Base-by-base conservation (phyloP, 2,329 filamentous ascomycete species). In the Fusarium azukiicola region DNA sequence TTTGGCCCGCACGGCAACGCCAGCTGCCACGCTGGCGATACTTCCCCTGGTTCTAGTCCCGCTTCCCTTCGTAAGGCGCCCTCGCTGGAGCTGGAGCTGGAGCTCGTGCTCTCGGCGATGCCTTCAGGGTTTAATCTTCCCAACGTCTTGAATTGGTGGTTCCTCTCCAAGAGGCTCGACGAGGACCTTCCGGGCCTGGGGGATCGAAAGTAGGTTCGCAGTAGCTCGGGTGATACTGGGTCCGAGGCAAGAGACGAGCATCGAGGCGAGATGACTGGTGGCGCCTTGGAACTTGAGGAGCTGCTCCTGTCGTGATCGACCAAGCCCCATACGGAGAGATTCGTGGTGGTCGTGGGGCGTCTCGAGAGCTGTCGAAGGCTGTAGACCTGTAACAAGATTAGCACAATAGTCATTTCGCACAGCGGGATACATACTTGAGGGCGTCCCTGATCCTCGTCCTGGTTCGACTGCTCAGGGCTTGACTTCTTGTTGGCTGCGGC, bases 331-430 rank as follows among this genome's bases (percentile, higher is more conserved):
- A 71, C 32, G 0, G 80, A 79, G 5, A 83, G 49, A 23, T 83
- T 71, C 5, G 74, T 83, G n/a, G 44, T 67, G 9, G 73, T 75
- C 7, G 75, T 82, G 10, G 82, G 76, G 1, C 84, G 84, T 19
- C 79, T 76, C 44, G 78, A 73, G 11, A 86, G 83, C 67, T 86
- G 79, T 3, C 81, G 84, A 23, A 86, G 79, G 38, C 81, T 79
- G 40, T 80, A 81, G 14, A 84, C 74, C 76, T 85, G 19, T 5
- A 93, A 85, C 1, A 93, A 90, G 81, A 94, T 96, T 47, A 96
- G 86, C 81, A 95, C 95, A 95, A 82, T 17, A 21, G 14, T 32
- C 1, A 7, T 8, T 47, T 14, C 5, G 11, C 23, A 8, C 27
- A 23, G 10, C 13, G 32, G 12, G 16, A 3, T 17, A 19, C 68